A percentile compares a stretch with the other conserved stretches of the same genome.
Conservation (phyloP, 192 early-diverging fungal species). For the Ambispora gerdemannii region DNA sequence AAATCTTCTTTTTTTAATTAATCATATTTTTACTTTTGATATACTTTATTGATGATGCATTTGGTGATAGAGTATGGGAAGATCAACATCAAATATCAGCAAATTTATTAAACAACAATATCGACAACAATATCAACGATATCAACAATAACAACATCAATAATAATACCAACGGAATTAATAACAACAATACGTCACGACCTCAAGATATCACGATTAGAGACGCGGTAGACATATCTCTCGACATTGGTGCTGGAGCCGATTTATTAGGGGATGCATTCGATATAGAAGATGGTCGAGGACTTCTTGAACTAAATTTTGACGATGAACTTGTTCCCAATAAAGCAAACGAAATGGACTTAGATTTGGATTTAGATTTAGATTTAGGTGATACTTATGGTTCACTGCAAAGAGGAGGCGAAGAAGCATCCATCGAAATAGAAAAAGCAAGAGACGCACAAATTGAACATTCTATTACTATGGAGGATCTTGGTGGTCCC, state of each 20-base stretch:
- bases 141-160: neutral
- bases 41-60: too few species aligned
- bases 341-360: neutral
- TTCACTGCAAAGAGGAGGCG: slow-evolving; percentile 25
- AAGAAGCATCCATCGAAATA: slow-evolving; percentile 47
- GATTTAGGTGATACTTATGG: slow-evolving; percentile 34
- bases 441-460: slow-evolving; percentile 60
- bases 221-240: slow-evolving; percentile 29
- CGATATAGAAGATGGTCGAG: slow-evolving; percentile 46
- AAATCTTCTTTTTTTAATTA: neutral
- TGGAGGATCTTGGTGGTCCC: slow-evolving; percentile 35
- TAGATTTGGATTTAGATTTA: slow-evolving; percentile 50
- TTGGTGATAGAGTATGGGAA: too few species aligned
- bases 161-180: neutral
- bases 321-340: slow-evolving; percentile 51
- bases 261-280: slow-evolving; percentile 32
- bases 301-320: slow-evolving; percentile 53
- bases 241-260: slow-evolving; percentile 23
- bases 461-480: slow-evolving; percentile 33
- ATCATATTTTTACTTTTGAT: neutral
- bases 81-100: too few species aligned
- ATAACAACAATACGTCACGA: slow-evolving; percentile 49
- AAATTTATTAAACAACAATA: neutral
- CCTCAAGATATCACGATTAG: slow-evolving; percentile 70
- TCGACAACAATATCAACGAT: neutral